Base-by-base conservation (phyloP, 805 yeast genomes). In the Barnettozyma populi region DNA sequence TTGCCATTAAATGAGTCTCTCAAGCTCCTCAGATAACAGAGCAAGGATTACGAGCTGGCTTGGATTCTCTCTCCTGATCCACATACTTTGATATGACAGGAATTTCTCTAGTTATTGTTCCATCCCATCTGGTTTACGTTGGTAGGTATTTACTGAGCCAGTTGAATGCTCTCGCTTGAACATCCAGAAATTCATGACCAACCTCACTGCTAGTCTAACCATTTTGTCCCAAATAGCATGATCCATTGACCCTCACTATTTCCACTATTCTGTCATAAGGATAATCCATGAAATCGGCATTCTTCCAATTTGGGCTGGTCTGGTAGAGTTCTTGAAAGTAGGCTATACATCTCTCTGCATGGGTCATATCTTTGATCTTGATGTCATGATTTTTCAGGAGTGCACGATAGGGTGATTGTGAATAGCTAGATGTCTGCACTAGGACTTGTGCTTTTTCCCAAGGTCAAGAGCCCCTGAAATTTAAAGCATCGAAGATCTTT, bases 121-220 rank as follows among this genome's bases (percentile, higher is more conserved):
- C 74, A 38, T 67, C 65, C 69, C 70, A 71, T 44, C 73, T 51
- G 45, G 63, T 69, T 57, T 60, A 72, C 11, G 59, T 51, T 1
- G 75, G 75, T 20, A 56, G 56, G 27, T 58, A 54, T 45, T 59
- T 56, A 7, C 70, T 56, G 47, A 70, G 54, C 75, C 74, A 70
- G n/a, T 66, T 71, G 53, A 68, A 71, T 25, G 69, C 50, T 52
- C 73, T 58, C 14, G 57, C 50, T 53, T 72, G 74, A n/a, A 69
- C 52, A 41, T 64, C 68, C 24, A 52, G 52, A 53, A 72, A 69
- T 16, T 49, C 46, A 14, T 34, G 9, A 2, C 52, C 47, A 19
- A 39, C 46, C 2, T 31, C 14, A 11, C 32, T 20, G 20, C 29
- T 13, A 37, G 47, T 43, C 1, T 41, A 35, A 11, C 57, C 56